Base-by-base conservation (phyloP, 148 eudicot species). In the Bassia scoparia region DNA sequence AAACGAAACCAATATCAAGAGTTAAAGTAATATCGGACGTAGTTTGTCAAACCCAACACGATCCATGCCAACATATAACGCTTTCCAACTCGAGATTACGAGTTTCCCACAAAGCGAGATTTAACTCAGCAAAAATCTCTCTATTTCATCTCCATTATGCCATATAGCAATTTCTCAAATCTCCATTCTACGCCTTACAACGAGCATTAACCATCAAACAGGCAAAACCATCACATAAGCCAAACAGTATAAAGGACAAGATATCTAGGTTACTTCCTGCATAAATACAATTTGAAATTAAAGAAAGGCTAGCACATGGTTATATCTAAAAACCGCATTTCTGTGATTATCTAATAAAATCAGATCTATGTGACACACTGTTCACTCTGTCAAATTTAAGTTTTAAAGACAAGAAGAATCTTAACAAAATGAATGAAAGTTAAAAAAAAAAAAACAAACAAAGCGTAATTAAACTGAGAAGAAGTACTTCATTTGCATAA, bases 131-230 rank as follows among this genome's bases (percentile, higher is more conserved):
- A 74, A 74, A 87, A 69, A 46, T n/a, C 53, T 76, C 79, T n/a
- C 16, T 62, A 71, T 54, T 83, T 74, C 49, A 66, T 69, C 30
- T 46, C n/a, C 75, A 23, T 77, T 69, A 18, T 67, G 59, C 81
- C 70, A n/a, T n/a, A n/a, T 13, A 71, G 48, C 78, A 87, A 29
- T 71, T 85, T 87, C 84, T 81, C 84, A 59, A 85, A 78, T 81
- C n/a, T 85, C 90, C 90, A 87, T 70, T 87, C 86, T 52, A 87
- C 44, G 80, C 86, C n/a, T 86, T 87, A 81, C n/a, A n/a, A n/a
- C n/a, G n/a, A n/a, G n/a, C 23, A 64, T 24, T 62, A n/a, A n/a
- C n/a, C n/a, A n/a, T n/a, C n/a, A n/a, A n/a, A n/a, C n/a, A n/a
- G n/a, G n/a, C n/a, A n/a, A 31, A n/a, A 8, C 56, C 27, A 68